Percentiles rank a stretch among this genome's conserved stretches.
These are phyloP conservation scores for Vaccinium corymbosum DNA, from an alignment of 148 eudicot species.

Conservation along the genomic window DNA sequence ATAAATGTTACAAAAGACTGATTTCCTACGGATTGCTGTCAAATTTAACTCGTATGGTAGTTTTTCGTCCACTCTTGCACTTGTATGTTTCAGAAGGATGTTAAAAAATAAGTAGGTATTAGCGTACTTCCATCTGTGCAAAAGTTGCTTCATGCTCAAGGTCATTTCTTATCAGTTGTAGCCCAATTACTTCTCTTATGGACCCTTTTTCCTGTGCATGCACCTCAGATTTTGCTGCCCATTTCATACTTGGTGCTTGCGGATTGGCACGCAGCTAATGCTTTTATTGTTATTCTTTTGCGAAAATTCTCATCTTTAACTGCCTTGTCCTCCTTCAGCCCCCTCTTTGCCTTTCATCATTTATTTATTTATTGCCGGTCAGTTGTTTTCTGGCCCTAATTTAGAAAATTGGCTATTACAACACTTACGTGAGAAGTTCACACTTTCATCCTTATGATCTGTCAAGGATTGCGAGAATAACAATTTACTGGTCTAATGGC, in stretches of 20 bases:
- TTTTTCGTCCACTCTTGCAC: not conserved
- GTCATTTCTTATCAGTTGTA: not conserved
- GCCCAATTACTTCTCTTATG: not conserved
- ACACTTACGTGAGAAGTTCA: not conserved
- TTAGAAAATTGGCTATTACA: not conserved
- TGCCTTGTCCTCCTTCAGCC: not conserved
- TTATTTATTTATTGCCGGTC: not conserved
- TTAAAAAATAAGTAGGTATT: not conserved
- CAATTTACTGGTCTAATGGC: not conserved
- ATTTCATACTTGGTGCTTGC: not conserved
- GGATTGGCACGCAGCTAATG: not conserved
- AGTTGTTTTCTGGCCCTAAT: not conserved
- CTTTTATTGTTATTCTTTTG: not conserved
- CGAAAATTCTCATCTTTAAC: not conserved
- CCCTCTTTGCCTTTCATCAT: not conserved
- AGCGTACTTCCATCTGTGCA: not conserved
- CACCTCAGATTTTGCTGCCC: not conserved
- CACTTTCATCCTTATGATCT: not conserved
- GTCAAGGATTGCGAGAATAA: not conserved
- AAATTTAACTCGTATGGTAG: not conserved
- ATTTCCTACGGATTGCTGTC: not conserved
- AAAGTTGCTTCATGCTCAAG: not conserved
- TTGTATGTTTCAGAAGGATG: not conserved
- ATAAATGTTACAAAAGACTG: not conserved
- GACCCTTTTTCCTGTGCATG: not conserved